Evolutionary conservation across 2,329 filamentous ascomycete species (phyloP), one percentile per base, ranked within the genome.

Genomic region (Xylariales sp.): DNA sequence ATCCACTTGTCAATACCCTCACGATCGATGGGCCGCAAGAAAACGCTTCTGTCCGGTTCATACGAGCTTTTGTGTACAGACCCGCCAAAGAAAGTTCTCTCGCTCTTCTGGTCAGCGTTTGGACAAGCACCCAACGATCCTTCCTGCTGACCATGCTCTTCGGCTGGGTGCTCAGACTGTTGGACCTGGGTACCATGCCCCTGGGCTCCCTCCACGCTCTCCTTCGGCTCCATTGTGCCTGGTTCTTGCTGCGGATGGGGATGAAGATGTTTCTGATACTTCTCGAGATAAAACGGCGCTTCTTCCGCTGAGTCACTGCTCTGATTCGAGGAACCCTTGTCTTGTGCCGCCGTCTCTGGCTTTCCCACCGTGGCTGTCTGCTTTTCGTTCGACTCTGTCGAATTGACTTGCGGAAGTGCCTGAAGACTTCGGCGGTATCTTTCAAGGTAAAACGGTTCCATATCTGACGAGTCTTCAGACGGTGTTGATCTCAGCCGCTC

Each of bases 271-370:
- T 43, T 41, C 7, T 35, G 14, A 37, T 42, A 48, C 27, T 43
- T 43, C 38, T 50, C 39, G 10, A 50, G 43, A 12, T 40, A 15
- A 24, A 48, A 42, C n/a, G 40, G 36, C 16, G 18, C 46, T 8
- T 42, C 41, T 14, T 35, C 15, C 15, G 32, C 12, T 22, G 32
- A 35, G 12, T 21, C 32, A 10, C 9, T 7, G 18, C 32, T 35
- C 10, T n/a, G n/a, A 18, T 32, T 9, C 7, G 31, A 21, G 14
- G 9, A 10, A 9, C 5, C 11, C 9, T 35, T 35, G 32, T 14
- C 15, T 32, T 32, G 31, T 9, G 9, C 6, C 8, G 32, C 7
- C 14, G 6, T 10, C 9, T 19, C 18, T 9, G 19, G 32, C 32
- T 35, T 9, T 21, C 9, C 8, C 6, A 7, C 18, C 19, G 5